Base-by-base conservation (phyloP, 2,329 filamentous ascomycete species). In the Fusarium dlaminii region DNA sequence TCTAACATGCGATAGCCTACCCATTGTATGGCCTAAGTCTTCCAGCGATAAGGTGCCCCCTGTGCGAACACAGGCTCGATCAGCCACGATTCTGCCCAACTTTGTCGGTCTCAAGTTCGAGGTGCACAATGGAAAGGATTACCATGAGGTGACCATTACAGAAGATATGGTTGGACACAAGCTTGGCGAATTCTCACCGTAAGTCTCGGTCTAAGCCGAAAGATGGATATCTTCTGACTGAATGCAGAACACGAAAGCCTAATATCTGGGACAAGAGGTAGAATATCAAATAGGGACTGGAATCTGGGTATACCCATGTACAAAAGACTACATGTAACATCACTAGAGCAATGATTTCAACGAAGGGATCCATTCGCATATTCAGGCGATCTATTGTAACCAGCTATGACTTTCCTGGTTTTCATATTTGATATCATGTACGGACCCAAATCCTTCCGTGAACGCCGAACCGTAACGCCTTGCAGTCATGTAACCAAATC, bases 121-220 rank as follows among this genome's bases (percentile, higher is more conserved):
- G 83, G 90, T 98, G 68, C 93, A 98, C 86, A 97, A 98, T 82
- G 95, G 95, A 79, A 97, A 96, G 86, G 89, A 89, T 37, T 98
- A 98, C 83, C 85, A 92, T 77, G 93, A 96, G 76, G 88, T 98
- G 62, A 88, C 87, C 75, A 93, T 98, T 73, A 97, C 95, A 22
- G 95, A 98, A 82, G 94, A 98, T 80, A 98, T 98, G 95, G 95
- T 98, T 56, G 95, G 95, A 61, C 93, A 96, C 84, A 98, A 98
- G 85, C 87, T 98, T 76, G 95, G 95, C 78, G 95, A 98, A 84
- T 98, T 98, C 82, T 91, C 94, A 72, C 87, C 90, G 95, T 98
- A 89, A 80, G 94, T 90, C 56, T 48, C 40, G n/a, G 22, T 11
- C 17, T 6, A 24, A 36, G 20, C 3, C 29, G 18, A 34, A 8